These are phyloP conservation scores for Rubroshorea leprosula DNA, from an alignment of 345 rosid genomes.

Conservation along the genomic window DNA sequence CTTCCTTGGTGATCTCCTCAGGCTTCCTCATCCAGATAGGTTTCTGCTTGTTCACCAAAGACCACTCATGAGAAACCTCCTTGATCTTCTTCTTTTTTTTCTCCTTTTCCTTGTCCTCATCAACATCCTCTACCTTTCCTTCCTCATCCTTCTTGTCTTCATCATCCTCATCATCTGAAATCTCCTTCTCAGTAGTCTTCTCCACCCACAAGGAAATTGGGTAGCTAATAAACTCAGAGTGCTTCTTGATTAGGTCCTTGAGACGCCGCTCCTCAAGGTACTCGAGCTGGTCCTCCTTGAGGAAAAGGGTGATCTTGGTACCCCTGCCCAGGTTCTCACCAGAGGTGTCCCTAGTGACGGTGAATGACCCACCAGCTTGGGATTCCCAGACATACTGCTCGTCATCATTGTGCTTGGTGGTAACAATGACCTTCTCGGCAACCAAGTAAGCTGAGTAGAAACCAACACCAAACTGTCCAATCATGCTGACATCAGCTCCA, in stretches of 20 bases:
- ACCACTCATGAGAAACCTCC: constrained; percentile 89
- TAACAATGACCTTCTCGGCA: constrained; percentile 73
- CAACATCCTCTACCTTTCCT: constrained; percentile 73
- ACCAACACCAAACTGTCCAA: constrained; percentile 86
- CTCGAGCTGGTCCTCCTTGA: constrained; percentile 86
- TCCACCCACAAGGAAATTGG: constrained; percentile 84
- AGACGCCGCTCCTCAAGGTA: constrained; percentile 83
- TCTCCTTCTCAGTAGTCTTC: constrained; percentile 86
- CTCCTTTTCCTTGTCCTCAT: constrained; percentile 68
- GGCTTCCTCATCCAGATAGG: constrained; percentile 98
- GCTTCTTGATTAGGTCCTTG: constrained; percentile 85
- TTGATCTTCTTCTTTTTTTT: constrained; percentile 89
- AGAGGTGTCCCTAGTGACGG: constrained; percentile 62
- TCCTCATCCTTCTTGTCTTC: constrained; percentile 86
- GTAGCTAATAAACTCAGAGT: constrained; percentile 90
- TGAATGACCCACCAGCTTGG: constrained; percentile 90
- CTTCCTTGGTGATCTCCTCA: constrained; percentile 85
- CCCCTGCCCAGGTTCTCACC: constrained; percentile 81
- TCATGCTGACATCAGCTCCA: constrained; percentile 89
- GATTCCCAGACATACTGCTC: constrained; percentile 93
- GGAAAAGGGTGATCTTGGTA: constrained; percentile 64
- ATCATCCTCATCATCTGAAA: constrained; percentile 83
- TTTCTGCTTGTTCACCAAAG: constrained; percentile 83
- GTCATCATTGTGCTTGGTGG: constrained; percentile 76
- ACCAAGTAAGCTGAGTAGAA: constrained; percentile 83